Evolutionary conservation across 257 asterid species (phyloP).

Genomic region (Leonotis leonurus): DNA sequence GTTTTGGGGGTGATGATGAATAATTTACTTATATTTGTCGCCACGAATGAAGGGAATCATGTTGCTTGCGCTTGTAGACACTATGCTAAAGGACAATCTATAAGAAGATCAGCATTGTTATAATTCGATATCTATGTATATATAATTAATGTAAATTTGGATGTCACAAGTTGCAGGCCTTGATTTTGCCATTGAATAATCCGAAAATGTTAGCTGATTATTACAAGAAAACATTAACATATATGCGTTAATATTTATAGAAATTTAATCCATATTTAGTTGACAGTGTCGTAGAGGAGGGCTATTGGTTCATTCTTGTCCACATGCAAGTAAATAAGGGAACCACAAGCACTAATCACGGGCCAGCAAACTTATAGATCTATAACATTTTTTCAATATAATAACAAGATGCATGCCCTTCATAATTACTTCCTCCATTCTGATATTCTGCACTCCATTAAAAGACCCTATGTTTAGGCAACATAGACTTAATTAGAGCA

Average conservation of each 20-base stretch:
- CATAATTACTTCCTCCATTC: no score
- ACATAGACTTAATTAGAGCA: no score
- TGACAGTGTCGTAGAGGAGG: conserved; percentile 4
- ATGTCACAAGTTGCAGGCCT: conserved; percentile 49
- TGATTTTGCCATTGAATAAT: conserved; percentile 32
- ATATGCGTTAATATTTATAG: neutral
- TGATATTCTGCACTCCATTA: no score
- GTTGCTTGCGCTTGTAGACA: conserved; percentile 15
- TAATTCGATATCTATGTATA: neutral
- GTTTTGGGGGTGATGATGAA: neutral
- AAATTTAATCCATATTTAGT: neutral
- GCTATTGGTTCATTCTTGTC: neutral
- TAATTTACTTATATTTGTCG: conserved; percentile 21
- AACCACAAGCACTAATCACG: no score
- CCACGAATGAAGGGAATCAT: conserved; percentile 19
- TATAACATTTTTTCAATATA: no score
- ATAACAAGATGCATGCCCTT: no score
- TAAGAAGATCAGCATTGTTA: conserved; percentile 12
- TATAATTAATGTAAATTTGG: neutral
- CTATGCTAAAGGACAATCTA: conserved; percentile 11
- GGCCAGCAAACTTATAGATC: no score
- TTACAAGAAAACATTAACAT: conserved; percentile 19
- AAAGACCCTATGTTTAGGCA: no score
- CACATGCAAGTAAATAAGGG: neutral
- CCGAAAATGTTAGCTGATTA: conserved; percentile 17